phyloP scores from a whole-genome alignment of 2,329 filamentous ascomycete species.

The Colletotrichum lupini region DNA sequence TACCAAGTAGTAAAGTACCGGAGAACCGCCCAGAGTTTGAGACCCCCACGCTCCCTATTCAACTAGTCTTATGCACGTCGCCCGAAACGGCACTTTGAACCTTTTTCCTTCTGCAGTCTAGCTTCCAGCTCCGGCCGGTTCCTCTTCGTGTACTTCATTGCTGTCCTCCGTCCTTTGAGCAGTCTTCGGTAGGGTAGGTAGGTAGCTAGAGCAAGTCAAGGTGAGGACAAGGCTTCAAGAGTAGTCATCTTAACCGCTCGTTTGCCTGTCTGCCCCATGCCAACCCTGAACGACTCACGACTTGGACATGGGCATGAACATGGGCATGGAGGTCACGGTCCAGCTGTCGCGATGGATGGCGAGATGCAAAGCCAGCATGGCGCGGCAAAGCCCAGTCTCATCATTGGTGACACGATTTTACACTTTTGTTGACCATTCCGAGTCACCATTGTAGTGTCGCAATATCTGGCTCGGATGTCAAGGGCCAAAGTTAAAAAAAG shows the following conservation, averaged over 20 bases:
- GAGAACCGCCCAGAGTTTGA: neutral
- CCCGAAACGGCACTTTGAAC: conserved; percentile 26
- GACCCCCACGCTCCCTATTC: conserved; percentile 27
- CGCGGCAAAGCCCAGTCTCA: conserved; percentile 8
- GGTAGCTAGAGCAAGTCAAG: no score
- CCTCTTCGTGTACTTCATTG: neutral
- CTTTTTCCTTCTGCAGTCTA: conserved; percentile 4
- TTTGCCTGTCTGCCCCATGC: neutral
- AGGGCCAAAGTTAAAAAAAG: neutral
- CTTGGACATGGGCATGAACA: neutral
- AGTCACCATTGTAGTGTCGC: neutral
- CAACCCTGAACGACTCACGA: neutral
- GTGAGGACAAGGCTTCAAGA: neutral
- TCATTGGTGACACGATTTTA: neutral
- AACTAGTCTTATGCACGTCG: conserved; percentile 28
- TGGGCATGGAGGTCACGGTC: conserved; percentile 13
- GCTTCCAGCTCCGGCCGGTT: neutral
- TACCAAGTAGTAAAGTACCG: neutral
- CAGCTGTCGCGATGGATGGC: conserved; percentile 20
- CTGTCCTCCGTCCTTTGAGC: neutral
- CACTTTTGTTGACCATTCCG: neutral
- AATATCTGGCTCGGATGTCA: neutral
- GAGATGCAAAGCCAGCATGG: conserved; percentile 18
- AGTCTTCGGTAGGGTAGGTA: no score
- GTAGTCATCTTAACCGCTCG: neutral